Evolutionary conservation across 208 protist species (phyloP).

Genomic region (Trypanosoma theileri): DNA sequence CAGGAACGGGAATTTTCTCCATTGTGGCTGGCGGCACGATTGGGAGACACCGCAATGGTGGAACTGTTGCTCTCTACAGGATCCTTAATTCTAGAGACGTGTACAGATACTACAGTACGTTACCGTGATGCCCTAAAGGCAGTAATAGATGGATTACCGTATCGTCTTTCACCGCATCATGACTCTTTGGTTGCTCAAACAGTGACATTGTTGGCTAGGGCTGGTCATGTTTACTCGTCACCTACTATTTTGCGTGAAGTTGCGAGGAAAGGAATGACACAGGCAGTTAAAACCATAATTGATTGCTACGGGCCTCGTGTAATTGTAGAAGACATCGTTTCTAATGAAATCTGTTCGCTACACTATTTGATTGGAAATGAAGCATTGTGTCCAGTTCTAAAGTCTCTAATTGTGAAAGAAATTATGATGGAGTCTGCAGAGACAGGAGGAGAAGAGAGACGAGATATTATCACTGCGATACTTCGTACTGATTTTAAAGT

Average conservation of each 20-base stretch:
- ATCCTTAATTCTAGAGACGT: slow-evolving; percentile 26
- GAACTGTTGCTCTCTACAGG: slow-evolving; percentile 43
- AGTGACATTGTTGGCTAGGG: slow-evolving; percentile 45
- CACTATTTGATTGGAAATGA: slow-evolving; percentile 47
- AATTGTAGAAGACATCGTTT: slow-evolving; percentile 48
- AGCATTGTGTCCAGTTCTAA: slow-evolving; percentile 42
- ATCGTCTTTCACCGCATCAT: slow-evolving; percentile 19
- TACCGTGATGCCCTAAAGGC: slow-evolving; percentile 55
- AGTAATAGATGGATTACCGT: slow-evolving; percentile 34
- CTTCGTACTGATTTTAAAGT: slow-evolving; percentile 25
- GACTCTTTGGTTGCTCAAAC: slow-evolving; percentile 36
- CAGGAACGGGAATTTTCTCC: slow-evolving; percentile 44
- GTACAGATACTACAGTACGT: slow-evolving; percentile 20
- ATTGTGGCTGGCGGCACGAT: slow-evolving; percentile 63
- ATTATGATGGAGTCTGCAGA: slow-evolving; percentile 28
- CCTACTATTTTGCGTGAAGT: slow-evolving; percentile 46
- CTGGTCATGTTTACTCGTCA: slow-evolving; percentile 57
- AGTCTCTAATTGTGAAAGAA: slow-evolving; percentile 40
- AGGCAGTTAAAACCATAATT: slow-evolving; percentile 42
- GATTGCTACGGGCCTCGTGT: slow-evolving; percentile 59
- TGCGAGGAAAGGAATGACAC: slow-evolving; percentile 37
- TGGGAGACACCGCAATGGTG: slow-evolving; percentile 39
- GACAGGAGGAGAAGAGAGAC: slow-evolving; percentile 13
- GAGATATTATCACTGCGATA: slow-evolving; percentile 5
- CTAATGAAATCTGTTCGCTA: slow-evolving; percentile 42